Base-by-base conservation (phyloP, 768 basidiomycete species). In the Boletus fagicola region DNA sequence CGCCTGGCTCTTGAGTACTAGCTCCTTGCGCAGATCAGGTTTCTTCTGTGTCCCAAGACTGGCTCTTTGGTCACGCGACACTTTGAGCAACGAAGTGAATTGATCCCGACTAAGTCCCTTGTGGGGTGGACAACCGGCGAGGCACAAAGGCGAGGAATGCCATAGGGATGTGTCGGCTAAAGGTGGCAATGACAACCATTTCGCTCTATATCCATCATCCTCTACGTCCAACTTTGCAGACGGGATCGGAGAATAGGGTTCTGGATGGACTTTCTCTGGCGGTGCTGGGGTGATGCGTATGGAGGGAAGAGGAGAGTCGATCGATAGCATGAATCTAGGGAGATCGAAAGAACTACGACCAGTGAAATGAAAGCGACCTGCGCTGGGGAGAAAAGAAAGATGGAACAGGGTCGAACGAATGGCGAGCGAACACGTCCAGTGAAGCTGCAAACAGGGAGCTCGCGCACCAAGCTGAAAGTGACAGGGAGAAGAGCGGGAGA, bases 251-350 rank as follows among this genome's bases (percentile, higher is more conserved):
- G 87, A 88, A 68, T 77, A 83, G 3, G 85, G 83, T 68, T 88
- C 84, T 33, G 73, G 62, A 33, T 66, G 53, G 43, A 73, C 70
- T 49, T 81, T 79, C 62, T 81, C 76, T n/a, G 81, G 81, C 4
- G 85, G 83, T 48, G 88, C 83, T 35, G 78, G 83, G 22, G 86
- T 90, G 66, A 92, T 83, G 63, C 78, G 80, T 63, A 92, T 91
- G 60, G 80, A 76, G 62, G 89, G 88, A 64, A 89, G 73, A 56
- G 79, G 74, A 53, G 76, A 72, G 57, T 51, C 59, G 58, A 70
- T 69, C 63, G 72, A 68, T 57, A 71, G 69, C 81, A 82, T 83
- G 72, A 63, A 50, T 54, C 62, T n/a, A 72, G 59, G 58, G 53
- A 56, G 60, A 53, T 45, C 39, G 31, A 45, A 51, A n/a, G 13